phyloP scores from a whole-genome alignment of 192 early-diverging fungal species.

The Phycomyces blakesleeanus region DNA sequence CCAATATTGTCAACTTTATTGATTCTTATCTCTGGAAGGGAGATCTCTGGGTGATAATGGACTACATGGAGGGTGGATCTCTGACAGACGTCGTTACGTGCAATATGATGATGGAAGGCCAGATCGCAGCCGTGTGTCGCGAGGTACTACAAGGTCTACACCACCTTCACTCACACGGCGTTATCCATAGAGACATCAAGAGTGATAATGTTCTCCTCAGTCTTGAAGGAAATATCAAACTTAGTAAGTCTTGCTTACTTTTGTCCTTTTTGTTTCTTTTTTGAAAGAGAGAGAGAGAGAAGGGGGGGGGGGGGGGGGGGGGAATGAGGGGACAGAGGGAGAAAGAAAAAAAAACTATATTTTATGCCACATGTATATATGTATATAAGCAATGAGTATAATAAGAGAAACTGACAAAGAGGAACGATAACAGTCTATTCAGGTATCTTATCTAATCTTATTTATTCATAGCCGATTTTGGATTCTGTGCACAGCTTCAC shows the following conservation, averaged over 20 bases:
- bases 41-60: slow-evolving; percentile 91
- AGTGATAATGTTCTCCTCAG: slow-evolving; percentile 80
- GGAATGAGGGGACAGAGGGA: too few species aligned
- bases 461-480: slow-evolving; percentile 69
- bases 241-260: slow-evolving; percentile 47
- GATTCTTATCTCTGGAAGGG: slow-evolving; percentile 78
- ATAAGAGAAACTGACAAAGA: too few species aligned
- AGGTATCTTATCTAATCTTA: slow-evolving; percentile 1
- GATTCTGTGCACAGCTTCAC: slow-evolving; percentile 80
- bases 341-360: too few species aligned
- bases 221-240: slow-evolving; percentile 68
- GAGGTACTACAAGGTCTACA: slow-evolving; percentile 72
- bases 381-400: too few species aligned
- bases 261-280: too few species aligned
- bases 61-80: slow-evolving; percentile 88
- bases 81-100: slow-evolving; percentile 79
- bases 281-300: too few species aligned
- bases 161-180: slow-evolving; percentile 69
- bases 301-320: too few species aligned
- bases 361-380: too few species aligned
- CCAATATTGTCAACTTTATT: slow-evolving; percentile 87
- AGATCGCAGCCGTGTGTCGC: slow-evolving; percentile 79
- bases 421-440: too few species aligned
- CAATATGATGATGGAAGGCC: slow-evolving; percentile 80
- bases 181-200: slow-evolving; percentile 90